These are phyloP conservation scores for Medakamo hakoo DNA, from an alignment of 139 green algal species.

Conservation along the genomic window DNA sequence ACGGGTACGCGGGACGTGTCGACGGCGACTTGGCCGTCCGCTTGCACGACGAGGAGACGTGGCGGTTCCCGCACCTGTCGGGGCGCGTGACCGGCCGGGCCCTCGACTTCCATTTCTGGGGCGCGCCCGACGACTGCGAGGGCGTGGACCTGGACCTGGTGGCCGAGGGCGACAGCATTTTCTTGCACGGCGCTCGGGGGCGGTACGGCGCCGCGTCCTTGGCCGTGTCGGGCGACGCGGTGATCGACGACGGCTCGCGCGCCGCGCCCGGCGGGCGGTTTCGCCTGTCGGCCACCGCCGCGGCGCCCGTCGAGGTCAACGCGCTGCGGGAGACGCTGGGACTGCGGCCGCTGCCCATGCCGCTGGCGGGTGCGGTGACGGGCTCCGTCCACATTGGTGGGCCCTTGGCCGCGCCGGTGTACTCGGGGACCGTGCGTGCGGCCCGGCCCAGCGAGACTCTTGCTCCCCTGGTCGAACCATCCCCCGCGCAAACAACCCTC, in stretches of 20 bases:
- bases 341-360: conserved; percentile 51
- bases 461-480: conserved; percentile 8
- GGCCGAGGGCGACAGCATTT: conserved; percentile 78
- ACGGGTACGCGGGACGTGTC: conserved; percentile 55
- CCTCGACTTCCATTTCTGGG: conserved; percentile 84
- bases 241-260: no score
- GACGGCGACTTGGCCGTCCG: conserved; percentile 52
- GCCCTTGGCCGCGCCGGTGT: conserved; percentile 78
- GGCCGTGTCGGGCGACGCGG: conserved; percentile 66
- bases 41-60: conserved; percentile 31
- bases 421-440: conserved; percentile 34
- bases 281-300: conserved; percentile 38
- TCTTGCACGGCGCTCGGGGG: conserved; percentile 73
- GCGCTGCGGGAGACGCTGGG: conserved; percentile 67
- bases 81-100: conserved; percentile 35
- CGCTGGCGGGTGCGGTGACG: conserved; percentile 52
- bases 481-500: conserved; percentile 24
- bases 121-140: conserved; percentile 72
- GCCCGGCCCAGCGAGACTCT: conserved; percentile 7
- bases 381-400: conserved; percentile 76
- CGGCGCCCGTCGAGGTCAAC: conserved; percentile 69
- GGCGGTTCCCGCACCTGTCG: conserved; percentile 61
- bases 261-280: conserved; percentile 65
- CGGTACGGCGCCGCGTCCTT: conserved; percentile 58
- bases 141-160: conserved; percentile 64